Base-by-base conservation (phyloP, 768 basidiomycete species). In the Candolleomyces eurysporus region DNA sequence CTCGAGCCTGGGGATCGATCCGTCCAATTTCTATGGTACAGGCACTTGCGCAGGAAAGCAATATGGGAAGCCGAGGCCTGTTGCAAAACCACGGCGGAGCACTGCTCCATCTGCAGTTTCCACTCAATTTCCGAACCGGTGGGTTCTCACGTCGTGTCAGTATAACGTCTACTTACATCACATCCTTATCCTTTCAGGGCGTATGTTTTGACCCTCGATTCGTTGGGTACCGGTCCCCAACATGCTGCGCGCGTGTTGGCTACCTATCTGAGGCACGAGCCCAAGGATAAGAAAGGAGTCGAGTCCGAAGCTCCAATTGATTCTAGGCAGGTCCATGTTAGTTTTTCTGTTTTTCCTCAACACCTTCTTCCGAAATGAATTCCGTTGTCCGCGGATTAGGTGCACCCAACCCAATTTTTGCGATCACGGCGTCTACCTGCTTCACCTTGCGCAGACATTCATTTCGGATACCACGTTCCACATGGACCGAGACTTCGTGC, bases 351-450 rank as follows among this genome's bases (percentile, higher is more conserved):
- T n/a, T n/a, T n/a, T 30, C 3, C 19, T 54, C 14, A 42, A 53
- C 2, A 6, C n/a, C 26, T 36, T 30, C 6, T 11, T 5, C 36
- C 31, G 51, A 42, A 36, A 19, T 22, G 52, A 6, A 46, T 40
- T 32, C 32, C 17, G 61, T 40, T 49, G 14, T 43, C 26, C 50
- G n/a, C 48, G 45, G 1, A 36, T 16, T 50, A 96, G 93, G 92
- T 95, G 3, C 96, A 77, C 79, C 22, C 97, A 99, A 70, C 85
- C 86, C 16, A 98, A 98, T 70, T 92, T 79, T 64, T 92, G 88
- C 68, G 96, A 98, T 71, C 98, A 96, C 65, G 97, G 97, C 6
- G 71, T 97, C 31, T 99, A 92, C 72, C 80, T 98, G 13, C 78
- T 98, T 11, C 94, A 98, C 68, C 93, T 93, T 55, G 90, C 88